Percentiles rank a stretch among this genome's conserved stretches.
phyloP scores from a whole-genome alignment of 345 rosid genomes.

The Linum lewisii region DNA sequence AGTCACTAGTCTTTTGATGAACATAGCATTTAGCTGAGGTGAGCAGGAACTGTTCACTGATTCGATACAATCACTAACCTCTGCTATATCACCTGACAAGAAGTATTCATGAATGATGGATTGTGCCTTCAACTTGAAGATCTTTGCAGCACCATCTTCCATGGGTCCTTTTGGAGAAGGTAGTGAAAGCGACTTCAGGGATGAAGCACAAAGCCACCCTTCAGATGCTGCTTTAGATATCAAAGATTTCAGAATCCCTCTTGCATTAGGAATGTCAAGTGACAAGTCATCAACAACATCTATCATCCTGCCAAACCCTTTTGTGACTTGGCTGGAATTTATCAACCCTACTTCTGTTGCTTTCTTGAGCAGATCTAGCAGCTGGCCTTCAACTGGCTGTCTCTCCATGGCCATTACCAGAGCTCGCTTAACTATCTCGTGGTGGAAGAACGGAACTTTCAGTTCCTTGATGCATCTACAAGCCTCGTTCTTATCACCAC shows the following conservation, averaged over 20 bases:
- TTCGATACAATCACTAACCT: conserved; percentile 53
- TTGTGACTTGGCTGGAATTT: conserved; percentile 64
- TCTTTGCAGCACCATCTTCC: conserved; percentile 31
- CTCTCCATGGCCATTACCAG: conserved; percentile 73
- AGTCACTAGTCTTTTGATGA: conserved; percentile 63
- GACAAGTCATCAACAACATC: conserved; percentile 66
- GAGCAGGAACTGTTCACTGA: conserved; percentile 34
- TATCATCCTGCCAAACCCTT: conserved; percentile 67
- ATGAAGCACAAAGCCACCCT: conserved; percentile 80
- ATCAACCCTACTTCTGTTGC: conserved; percentile 60
- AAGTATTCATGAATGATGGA: conserved; percentile 66
- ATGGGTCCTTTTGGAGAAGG: conserved; percentile 26
- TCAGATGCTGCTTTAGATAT: conserved; percentile 76
- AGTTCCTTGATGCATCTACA: conserved; percentile 66
- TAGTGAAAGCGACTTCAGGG: conserved; percentile 43
- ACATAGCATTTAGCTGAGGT: conserved; percentile 52
- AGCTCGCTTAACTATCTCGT: conserved; percentile 73
- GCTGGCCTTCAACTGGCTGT: conserved; percentile 37
- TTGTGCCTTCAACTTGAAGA: conserved; percentile 55
- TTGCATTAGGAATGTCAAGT: conserved; percentile 72
- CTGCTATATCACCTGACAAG: conserved; percentile 53
- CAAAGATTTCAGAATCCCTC: conserved; percentile 39
- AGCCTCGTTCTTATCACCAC: conserved; percentile 76
- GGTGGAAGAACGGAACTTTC: conserved; percentile 80
- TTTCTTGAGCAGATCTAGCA: conserved; percentile 56